Percentiles rank a stretch among this genome's conserved stretches.
Conservation (phyloP, 2,329 filamentous ascomycete genomes). For the Meredithiella fracta region DNA sequence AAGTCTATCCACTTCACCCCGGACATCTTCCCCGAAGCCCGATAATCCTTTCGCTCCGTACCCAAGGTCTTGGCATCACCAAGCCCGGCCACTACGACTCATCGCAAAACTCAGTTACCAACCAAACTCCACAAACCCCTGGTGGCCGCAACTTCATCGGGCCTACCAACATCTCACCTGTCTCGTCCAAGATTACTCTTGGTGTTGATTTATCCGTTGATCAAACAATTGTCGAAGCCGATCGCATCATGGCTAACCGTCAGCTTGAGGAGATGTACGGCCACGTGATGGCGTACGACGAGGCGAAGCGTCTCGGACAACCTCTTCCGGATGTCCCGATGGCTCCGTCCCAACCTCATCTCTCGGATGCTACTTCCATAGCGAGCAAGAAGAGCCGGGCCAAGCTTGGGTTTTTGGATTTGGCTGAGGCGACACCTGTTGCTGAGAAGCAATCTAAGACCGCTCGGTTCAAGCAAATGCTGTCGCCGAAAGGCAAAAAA, state of each 20-base stretch:
- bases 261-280: slow-evolving; percentile 85
- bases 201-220: slow-evolving; percentile 60
- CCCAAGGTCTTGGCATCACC: slow-evolving; percentile 8
- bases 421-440: slow-evolving; percentile 24
- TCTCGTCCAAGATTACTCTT: slow-evolving; percentile 30
- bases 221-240: slow-evolving; percentile 54
- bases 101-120: slow-evolving; percentile 5
- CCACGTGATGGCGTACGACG: slow-evolving; percentile 80
- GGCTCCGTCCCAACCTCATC: background rate
- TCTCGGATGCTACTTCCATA: background rate
- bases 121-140: slow-evolving; percentile 17
- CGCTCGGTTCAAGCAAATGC: slow-evolving; percentile 41
- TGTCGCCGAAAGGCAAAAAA: slow-evolving; percentile 38
- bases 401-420: slow-evolving; percentile 35
- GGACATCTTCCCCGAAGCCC: background rate
- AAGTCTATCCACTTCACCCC: slow-evolving; percentile 12
- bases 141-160: slow-evolving; percentile 19
- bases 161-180: slow-evolving; percentile 23
- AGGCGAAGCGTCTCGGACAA: slow-evolving; percentile 42
- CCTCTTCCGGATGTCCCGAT: slow-evolving; percentile 13
- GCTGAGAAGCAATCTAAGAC: slow-evolving; percentile 37
- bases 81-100: slow-evolving; percentile 1
- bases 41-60: slow-evolving; percentile 8
- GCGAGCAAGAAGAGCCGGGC: slow-evolving; percentile 28
- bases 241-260: slow-evolving; percentile 57